These are phyloP conservation scores for Xerocomellus chrysenteron DNA, from an alignment of 768 basidiomycete genomes.

Conservation along the genomic window DNA sequence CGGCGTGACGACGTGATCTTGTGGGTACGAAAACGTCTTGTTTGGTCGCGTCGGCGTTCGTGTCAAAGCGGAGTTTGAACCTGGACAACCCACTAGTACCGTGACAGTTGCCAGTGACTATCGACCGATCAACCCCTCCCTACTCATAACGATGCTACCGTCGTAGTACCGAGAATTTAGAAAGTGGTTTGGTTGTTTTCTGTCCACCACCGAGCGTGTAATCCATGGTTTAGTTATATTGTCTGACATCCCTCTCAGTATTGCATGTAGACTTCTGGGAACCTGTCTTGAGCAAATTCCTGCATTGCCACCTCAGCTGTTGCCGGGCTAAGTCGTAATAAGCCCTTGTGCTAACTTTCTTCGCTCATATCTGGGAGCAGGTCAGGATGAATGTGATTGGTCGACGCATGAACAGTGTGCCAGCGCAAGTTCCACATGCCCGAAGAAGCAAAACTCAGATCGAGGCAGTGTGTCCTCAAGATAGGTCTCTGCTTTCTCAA, in stretches of 20 bases:
- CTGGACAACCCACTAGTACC: too few relatives aligned
- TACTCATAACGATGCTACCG: too few relatives aligned
- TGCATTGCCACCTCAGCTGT: neutral
- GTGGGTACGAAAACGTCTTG: too few relatives aligned
- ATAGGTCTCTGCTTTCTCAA: neutral
- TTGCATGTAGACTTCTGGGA: neutral
- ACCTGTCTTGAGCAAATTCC: neutral
- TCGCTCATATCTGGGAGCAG: neutral
- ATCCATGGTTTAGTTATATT: neutral
- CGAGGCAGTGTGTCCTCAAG: slow-evolving; percentile 12
- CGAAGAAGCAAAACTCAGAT: slow-evolving; percentile 2
- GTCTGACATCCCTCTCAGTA: neutral
- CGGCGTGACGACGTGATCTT: too few relatives aligned
- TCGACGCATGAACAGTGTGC: neutral
- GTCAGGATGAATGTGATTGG: neutral
- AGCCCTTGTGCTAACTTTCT: neutral
- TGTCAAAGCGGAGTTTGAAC: too few relatives aligned
- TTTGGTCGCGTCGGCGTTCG: too few relatives aligned
- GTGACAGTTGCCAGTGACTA: too few relatives aligned
- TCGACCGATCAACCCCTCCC: too few relatives aligned
- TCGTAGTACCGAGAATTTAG: too few relatives aligned
- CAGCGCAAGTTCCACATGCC: neutral
- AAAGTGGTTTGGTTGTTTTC: too few relatives aligned
- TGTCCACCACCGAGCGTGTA: too few relatives aligned
- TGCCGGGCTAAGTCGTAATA: neutral